Evolutionary conservation across 768 basidiomycete genomes (phyloP).

Genomic region (Coprinopsis sp.): DNA sequence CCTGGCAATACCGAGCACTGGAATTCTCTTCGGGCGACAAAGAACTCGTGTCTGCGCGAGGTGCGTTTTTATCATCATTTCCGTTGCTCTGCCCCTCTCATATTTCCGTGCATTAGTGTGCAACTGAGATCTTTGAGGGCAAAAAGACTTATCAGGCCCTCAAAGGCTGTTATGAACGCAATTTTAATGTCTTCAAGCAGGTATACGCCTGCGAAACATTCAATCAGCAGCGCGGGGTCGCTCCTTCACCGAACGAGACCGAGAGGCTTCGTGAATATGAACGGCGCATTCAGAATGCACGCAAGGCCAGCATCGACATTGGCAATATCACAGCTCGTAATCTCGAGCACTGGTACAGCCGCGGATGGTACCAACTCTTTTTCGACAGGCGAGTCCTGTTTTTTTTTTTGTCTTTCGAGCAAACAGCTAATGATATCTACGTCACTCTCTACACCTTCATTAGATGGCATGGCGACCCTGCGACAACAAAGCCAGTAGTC

Average conservation of each 20-base stretch:
- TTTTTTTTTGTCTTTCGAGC: too few species aligned
- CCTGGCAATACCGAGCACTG: slow-evolving; percentile 69
- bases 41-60: slow-evolving; percentile 80
- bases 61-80: slow-evolving; percentile 30
- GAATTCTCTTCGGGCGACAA: slow-evolving; percentile 71
- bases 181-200: slow-evolving; percentile 81
- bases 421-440: too few species aligned
- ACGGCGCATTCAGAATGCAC: slow-evolving; percentile 60
- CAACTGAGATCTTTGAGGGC: slow-evolving; percentile 61
- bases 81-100: slow-evolving; percentile 6
- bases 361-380: slow-evolving; percentile 75
- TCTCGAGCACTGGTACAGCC: slow-evolving; percentile 75
- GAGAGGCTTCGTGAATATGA: slow-evolving; percentile 71
- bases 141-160: slow-evolving; percentile 82
- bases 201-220: slow-evolving; percentile 68
- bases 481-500: slow-evolving; percentile 45
- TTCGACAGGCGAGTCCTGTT: slow-evolving; percentile 47
- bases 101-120: slow-evolving; percentile 46
- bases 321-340: slow-evolving; percentile 70
- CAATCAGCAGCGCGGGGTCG: slow-evolving; percentile 30
- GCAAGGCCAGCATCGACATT: slow-evolving; percentile 62
- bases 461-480: slow-evolving; percentile 68
- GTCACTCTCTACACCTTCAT: slow-evolving; percentile 7
- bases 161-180: slow-evolving; percentile 82
- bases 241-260: slow-evolving; percentile 33